Conservation (phyloP, 768 basidiomycete species). For the Candolleomyces eurysporus region DNA sequence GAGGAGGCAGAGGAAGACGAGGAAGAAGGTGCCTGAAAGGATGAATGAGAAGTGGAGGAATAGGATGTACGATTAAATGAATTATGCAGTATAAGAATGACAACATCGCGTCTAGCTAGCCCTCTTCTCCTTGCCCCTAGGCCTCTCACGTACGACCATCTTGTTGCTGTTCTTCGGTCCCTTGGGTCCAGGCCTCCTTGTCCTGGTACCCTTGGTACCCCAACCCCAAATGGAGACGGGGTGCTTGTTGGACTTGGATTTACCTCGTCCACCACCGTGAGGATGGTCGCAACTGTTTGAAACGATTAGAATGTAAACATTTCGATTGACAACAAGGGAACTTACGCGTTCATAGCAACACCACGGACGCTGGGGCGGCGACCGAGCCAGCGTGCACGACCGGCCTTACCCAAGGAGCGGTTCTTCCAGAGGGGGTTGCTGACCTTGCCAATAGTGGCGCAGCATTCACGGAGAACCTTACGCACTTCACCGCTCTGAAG, state of each 20-base stretch:
- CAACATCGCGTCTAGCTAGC: conserved; percentile 6
- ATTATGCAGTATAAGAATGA: not conserved
- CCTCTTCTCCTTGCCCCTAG: conserved; percentile 60
- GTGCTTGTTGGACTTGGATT: conserved; percentile 94
- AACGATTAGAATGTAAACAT: not conserved
- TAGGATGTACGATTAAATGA: not conserved
- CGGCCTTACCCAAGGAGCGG: conserved; percentile 86
- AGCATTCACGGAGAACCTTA: conserved; percentile 75
- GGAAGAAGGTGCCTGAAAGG: conserved; percentile 11
- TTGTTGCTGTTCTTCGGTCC: conserved; percentile 89
- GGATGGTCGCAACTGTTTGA: conserved; percentile 76
- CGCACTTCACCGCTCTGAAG: conserved; percentile 93
- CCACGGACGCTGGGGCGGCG: conserved; percentile 83
- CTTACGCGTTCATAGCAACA: conserved; percentile 96
- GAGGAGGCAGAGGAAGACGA: conserved; percentile 40
- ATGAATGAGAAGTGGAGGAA: not conserved
- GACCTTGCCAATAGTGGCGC: conserved; percentile 88
- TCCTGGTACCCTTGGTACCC: conserved; percentile 89
- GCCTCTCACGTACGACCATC: conserved; percentile 84
- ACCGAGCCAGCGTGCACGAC: conserved; percentile 84
- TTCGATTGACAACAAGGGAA: conserved; percentile 13
- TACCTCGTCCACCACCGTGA: conserved; percentile 97
- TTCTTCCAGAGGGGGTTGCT: conserved; percentile 91
- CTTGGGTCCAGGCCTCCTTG: conserved; percentile 88
- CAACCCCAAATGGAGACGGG: conserved; percentile 92